Evolutionary conservation across 257 asterid genomes (phyloP).

Genomic region (Fraxinus pennsylvanica): DNA sequence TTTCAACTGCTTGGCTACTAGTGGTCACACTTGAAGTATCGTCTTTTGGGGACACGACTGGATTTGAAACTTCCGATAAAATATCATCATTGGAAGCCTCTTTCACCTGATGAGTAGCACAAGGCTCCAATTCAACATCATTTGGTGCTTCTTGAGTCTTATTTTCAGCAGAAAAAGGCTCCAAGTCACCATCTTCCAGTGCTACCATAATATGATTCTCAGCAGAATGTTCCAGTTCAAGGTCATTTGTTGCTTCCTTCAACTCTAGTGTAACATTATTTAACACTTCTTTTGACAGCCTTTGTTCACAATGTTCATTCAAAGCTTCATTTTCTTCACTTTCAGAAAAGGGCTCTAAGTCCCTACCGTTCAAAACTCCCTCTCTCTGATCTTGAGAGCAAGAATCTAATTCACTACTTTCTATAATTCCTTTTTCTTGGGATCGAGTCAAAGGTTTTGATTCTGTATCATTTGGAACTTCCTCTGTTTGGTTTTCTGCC

Average conservation of each 20-base stretch:
- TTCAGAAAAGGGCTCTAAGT: slow-evolving; percentile 24
- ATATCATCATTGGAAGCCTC: slow-evolving; percentile 83
- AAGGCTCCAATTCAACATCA: slow-evolving; percentile 38
- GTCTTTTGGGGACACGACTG: slow-evolving; percentile 68
- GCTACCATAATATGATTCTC: slow-evolving; percentile 30
- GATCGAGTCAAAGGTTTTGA: slow-evolving; percentile 17
- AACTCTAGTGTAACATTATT: slow-evolving; percentile 36
- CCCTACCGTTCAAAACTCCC: slow-evolving; percentile 22
- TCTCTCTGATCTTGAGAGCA: slow-evolving; percentile 22
- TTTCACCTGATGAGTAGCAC: slow-evolving; percentile 43
- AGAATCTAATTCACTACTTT: slow-evolving; percentile 26
- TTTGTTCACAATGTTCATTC: slow-evolving; percentile 21
- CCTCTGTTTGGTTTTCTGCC: slow-evolving; percentile 37
- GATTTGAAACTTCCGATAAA: slow-evolving; percentile 82
- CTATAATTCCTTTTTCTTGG: slow-evolving; percentile 24
- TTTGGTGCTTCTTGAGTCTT: slow-evolving; percentile 32
- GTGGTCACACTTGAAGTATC: slow-evolving; percentile 53
- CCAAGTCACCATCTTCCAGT: slow-evolving; percentile 29
- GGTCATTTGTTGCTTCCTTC: slow-evolving; percentile 27
- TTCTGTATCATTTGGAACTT: slow-evolving; percentile 41
- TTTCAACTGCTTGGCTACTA: slow-evolving; percentile 53
- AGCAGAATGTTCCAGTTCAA: slow-evolving; percentile 26
- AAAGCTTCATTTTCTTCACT: slow-evolving; percentile 21
- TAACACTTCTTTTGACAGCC: slow-evolving; percentile 29
- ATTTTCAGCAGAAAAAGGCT: slow-evolving; percentile 24